These are phyloP conservation scores for Betula pendula DNA, from an alignment of 306 rosid species.

Conservation along the genomic window DNA sequence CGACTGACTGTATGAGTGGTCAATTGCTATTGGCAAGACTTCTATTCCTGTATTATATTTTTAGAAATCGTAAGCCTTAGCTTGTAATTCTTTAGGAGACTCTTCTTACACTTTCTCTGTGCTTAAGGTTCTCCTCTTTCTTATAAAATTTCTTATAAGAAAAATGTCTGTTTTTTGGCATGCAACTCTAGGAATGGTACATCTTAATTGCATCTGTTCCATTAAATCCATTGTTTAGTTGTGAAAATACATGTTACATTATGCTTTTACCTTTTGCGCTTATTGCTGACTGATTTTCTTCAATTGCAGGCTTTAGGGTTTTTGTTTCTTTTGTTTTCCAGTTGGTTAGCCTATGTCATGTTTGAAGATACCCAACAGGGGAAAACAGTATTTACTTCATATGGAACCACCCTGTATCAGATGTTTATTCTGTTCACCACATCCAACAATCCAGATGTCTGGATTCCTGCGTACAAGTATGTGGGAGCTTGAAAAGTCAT, in stretches of 20 bases:
- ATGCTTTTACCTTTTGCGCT: slow-evolving; percentile 15
- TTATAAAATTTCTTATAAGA: neutral
- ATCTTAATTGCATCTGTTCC: slow-evolving; percentile 3
- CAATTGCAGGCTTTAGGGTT: slow-evolving; percentile 80
- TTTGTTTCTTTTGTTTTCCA: slow-evolving; percentile 86
- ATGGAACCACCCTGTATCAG: slow-evolving; percentile 74
- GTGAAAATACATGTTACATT: neutral
- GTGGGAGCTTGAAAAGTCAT: slow-evolving; percentile 32
- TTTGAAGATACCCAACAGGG: slow-evolving; percentile 95
- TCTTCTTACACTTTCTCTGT: neutral
- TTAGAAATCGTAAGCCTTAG: neutral
- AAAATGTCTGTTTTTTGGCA: neutral
- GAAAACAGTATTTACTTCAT: slow-evolving; percentile 74
- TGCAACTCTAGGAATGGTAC: slow-evolving; percentile 8
- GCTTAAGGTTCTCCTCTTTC: neutral
- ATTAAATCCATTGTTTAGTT: neutral
- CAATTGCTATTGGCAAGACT: neutral
- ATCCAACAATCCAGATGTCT: slow-evolving; percentile 94
- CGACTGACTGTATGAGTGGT: neutral
- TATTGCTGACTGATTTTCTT: slow-evolving; percentile 17
- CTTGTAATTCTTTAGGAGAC: neutral
- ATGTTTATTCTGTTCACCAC: slow-evolving; percentile 87
- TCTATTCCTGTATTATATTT: neutral
- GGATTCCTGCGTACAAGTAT: slow-evolving; percentile 99
- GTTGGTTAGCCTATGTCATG: slow-evolving; percentile 94